Percentiles rank a stretch among this genome's conserved stretches.
Conservation (phyloP, 192 early-diverging fungal genomes). For the Pilobolus umbonatus region DNA sequence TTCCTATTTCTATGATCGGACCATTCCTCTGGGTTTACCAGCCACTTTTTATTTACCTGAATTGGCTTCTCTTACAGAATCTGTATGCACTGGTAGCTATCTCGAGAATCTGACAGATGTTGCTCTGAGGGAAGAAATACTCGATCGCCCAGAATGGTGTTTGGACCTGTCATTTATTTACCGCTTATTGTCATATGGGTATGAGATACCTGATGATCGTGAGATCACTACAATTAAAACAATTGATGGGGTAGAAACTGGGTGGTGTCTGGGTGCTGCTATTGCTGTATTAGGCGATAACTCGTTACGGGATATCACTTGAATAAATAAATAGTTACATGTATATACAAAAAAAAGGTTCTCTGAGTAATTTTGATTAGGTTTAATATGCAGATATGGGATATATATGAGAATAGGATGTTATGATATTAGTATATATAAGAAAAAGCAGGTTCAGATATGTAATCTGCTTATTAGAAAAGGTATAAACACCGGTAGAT, state of each 20-base stretch:
- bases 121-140: slow-evolving; percentile 33
- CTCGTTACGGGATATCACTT: slow-evolving; percentile 5
- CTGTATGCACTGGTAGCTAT: slow-evolving; percentile 52
- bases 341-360: no score
- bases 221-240: slow-evolving; percentile 70
- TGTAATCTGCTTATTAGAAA: no score
- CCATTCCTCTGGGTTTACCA: slow-evolving; percentile 52
- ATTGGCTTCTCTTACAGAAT: slow-evolving; percentile 50
- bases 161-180: slow-evolving; percentile 77
- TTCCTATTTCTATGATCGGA: slow-evolving; percentile 86
- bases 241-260: slow-evolving; percentile 79
- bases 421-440: no score
- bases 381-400: no score
- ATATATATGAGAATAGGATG: no score
- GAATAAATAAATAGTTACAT: no score
- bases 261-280: slow-evolving; percentile 84
- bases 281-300: slow-evolving; percentile 61
- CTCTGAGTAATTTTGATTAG: no score
- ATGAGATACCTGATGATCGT: slow-evolving; percentile 57
- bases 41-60: slow-evolving; percentile 57
- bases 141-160: slow-evolving; percentile 62
- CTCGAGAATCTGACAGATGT: slow-evolving; percentile 35
- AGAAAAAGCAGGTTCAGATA: no score
- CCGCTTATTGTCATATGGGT: slow-evolving; percentile 65
- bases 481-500: no score